Evolutionary conservation across 2,329 filamentous ascomycete genomes (phyloP).

Genomic region (Dothideomycetes sp.): DNA sequence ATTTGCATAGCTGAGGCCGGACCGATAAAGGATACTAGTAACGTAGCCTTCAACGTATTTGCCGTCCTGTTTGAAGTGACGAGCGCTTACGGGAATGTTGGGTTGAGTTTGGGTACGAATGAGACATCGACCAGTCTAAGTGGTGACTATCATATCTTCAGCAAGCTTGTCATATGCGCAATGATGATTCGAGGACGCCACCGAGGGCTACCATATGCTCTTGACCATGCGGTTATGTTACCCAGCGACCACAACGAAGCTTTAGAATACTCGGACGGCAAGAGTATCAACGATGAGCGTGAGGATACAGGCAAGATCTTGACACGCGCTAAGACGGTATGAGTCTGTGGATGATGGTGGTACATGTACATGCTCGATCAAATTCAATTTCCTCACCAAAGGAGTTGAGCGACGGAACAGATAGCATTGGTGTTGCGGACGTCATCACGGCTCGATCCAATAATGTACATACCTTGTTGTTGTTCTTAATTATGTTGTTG

Average conservation of each 20-base stretch:
- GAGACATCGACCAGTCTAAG: conserved; percentile 69
- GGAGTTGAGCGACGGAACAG: too few species aligned
- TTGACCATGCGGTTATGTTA: conserved; percentile 61
- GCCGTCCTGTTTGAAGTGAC: conserved; percentile 70
- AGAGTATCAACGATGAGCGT: neutral
- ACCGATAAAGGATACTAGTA: conserved; percentile 54
- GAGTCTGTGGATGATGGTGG: too few species aligned
- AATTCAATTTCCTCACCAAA: too few species aligned
- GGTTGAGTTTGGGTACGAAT: conserved; percentile 78
- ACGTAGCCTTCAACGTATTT: conserved; percentile 44
- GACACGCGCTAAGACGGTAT: too few species aligned
- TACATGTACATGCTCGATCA: too few species aligned
- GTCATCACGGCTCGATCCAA: too few species aligned
- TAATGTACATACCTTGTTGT: too few species aligned
- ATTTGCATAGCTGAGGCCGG: conserved; percentile 78
- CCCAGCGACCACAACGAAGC: conserved; percentile 54
- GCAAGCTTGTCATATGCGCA: conserved; percentile 56
- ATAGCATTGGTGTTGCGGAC: too few species aligned
- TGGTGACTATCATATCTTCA: conserved; percentile 65
- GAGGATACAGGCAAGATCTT: neutral
- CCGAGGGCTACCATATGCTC: conserved; percentile 55
- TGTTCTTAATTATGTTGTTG: too few species aligned
- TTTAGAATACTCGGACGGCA: conserved; percentile 39
- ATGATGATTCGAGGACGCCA: conserved; percentile 59
- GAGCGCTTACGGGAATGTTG: conserved; percentile 88